phyloP scores from a whole-genome alignment of 768 basidiomycete genomes.

The Hypsizygus marmoreus region DNA sequence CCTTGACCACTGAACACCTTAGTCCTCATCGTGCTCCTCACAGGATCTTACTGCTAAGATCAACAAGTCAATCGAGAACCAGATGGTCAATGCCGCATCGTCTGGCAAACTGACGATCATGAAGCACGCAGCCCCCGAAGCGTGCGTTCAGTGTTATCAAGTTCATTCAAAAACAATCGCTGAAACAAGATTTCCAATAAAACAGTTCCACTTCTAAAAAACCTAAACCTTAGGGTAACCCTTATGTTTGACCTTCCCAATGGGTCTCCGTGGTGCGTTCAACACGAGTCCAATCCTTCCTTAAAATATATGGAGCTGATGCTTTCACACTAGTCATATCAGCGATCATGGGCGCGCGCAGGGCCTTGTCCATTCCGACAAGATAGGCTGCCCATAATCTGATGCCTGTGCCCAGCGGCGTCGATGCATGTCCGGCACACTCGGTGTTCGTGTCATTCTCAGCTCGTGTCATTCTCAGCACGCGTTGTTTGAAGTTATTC shows the following conservation, averaged over 20 bases:
- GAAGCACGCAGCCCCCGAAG: slow-evolving; percentile 61
- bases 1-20: neutral
- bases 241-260: too few relatives aligned
- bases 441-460: neutral
- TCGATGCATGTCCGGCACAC: neutral
- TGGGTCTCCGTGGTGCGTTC: too few relatives aligned
- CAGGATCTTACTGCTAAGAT: slow-evolving; percentile 89
- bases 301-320: slow-evolving; percentile 1
- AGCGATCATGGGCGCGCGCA: slow-evolving; percentile 2
- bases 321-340: neutral
- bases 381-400: neutral
- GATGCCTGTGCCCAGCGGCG: neutral
- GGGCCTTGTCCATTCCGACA: neutral
- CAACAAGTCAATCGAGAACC: slow-evolving; percentile 87
- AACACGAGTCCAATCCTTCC: neutral
- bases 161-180: neutral
- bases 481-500: too few relatives aligned
- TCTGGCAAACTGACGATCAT: slow-evolving; percentile 91
- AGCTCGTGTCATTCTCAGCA: too few relatives aligned
- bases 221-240: too few relatives aligned
- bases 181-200: too few relatives aligned
- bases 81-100: slow-evolving; percentile 89
- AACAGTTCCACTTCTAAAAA: too few relatives aligned
- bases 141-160: slow-evolving; percentile 27
- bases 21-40: neutral